Base-by-base conservation (phyloP, 805 yeast genomes). In the Metschnikowia similis region DNA sequence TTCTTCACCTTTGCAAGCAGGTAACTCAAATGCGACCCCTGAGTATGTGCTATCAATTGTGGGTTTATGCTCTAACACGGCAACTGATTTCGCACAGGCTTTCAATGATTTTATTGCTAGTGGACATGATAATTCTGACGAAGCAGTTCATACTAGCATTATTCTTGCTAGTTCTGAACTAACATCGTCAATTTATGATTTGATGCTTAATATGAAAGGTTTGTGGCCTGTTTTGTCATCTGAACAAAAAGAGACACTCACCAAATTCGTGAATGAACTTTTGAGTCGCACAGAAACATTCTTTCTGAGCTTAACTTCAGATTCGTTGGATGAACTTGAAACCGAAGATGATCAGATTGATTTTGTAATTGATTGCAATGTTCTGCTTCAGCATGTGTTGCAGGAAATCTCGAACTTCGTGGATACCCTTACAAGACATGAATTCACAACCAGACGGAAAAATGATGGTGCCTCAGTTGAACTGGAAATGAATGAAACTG, bases 1-100 rank as follows among this genome's bases (percentile, higher is more conserved):
- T 53, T 84, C 82, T 48, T 84, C 91, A 4, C 88, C 94, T 30
- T 80, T 85, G 81, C 89, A 86, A 66, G 88, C 89, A 4, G 94
- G 94, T 48, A 87, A 87, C 62, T 81, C 83, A 56, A 83, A 83
- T 63, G 76, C 94, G 2, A 80, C 92, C 0, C 87, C 92, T 2
- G 83, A 80, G 55, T 84, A 80, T 58, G 66, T 85, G 21, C 70
- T 84, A 34, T 83, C 92, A 0, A 71, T 87, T 37, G 72, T 84
- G 54, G 96, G 90, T 62, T 79, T 83, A 55, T 77, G 85, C 16
- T 80, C 89, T 0, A 79, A 82, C 36, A 71, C 80, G 13, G 89
- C 91, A 0, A 87, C 91, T 6, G 91, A 85, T 36, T 88, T 90
- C 66, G 87, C 96, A 5, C 80, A 83, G 27, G 81, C 84, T 6